phyloP scores from a whole-genome alignment of 805 yeast species.

The Saturnispora quitensis region DNA sequence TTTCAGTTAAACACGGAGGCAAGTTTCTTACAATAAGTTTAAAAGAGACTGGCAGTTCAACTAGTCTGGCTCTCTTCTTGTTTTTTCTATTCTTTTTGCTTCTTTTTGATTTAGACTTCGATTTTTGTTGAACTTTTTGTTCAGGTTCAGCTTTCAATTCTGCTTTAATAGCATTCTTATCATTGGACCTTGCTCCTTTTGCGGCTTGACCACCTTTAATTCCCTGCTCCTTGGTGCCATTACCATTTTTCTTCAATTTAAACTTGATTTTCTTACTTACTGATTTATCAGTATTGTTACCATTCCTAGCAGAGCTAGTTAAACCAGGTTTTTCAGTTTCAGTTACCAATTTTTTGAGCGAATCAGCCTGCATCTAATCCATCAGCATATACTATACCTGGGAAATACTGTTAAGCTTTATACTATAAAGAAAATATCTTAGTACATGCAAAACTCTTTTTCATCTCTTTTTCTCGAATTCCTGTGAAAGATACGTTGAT shows the following conservation, averaged over 20 bases:
- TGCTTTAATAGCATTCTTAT: not conserved
- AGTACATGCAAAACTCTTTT: not conserved
- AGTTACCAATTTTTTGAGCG: not conserved
- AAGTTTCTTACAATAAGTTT: conserved; percentile 33
- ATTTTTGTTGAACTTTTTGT: not conserved
- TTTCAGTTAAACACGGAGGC: conserved; percentile 32
- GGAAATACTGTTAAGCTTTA: not conserved
- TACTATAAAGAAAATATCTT: not conserved
- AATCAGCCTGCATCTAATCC: not conserved
- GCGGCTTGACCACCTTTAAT: not conserved
- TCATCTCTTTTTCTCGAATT: not conserved
- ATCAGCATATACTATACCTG: not conserved
- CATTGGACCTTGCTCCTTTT: not conserved
- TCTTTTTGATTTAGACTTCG: not conserved
- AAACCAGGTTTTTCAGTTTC: not conserved
- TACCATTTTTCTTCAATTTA: not conserved
- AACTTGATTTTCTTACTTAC: not conserved
- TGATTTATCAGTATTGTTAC: not conserved
- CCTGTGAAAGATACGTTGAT: not conserved
- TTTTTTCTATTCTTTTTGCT: not conserved
- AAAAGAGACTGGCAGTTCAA: not conserved
- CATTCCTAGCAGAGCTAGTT: not conserved
- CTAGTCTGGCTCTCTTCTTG: not conserved
- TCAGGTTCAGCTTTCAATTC: not conserved
- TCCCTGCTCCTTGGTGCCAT: not conserved